These are phyloP conservation scores for Vaccinium vitisidaea DNA, from an alignment of 148 eudicot species.

Conservation along the genomic window DNA sequence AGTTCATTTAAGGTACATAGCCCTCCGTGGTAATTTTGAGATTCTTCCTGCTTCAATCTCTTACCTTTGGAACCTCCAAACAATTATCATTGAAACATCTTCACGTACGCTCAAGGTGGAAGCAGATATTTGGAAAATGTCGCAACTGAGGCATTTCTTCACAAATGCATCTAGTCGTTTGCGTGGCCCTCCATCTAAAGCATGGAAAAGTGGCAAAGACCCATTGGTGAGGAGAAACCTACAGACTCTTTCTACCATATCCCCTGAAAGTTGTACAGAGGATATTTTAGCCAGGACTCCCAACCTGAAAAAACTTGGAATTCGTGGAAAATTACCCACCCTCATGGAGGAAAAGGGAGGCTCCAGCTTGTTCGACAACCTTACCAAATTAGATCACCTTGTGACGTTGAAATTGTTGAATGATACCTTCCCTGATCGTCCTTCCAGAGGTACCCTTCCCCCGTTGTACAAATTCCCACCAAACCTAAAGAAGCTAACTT, in stretches of 20 bases:
- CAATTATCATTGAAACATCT: conserved; percentile 33
- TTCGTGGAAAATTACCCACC: conserved; percentile 19
- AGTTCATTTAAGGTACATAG: conserved; percentile 34
- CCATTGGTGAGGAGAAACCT: conserved; percentile 22
- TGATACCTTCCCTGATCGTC: conserved; percentile 25
- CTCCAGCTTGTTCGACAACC: conserved; percentile 20
- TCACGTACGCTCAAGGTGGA: conserved; percentile 26
- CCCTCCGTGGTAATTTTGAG: conserved; percentile 24
- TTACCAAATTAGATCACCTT: conserved; percentile 22
- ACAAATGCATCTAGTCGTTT: conserved; percentile 31
- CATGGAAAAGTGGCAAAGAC: conserved; percentile 16
- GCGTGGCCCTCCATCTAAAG: conserved; percentile 22
- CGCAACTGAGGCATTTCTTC: conserved; percentile 35
- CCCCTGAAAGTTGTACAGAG: conserved; percentile 24
- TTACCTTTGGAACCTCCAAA: conserved; percentile 36
- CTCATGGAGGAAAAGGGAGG: conserved; percentile 22
- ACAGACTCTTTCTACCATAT: conserved; percentile 23
- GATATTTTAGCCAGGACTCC: conserved; percentile 27
- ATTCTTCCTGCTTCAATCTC: conserved; percentile 33
- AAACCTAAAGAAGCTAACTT: conserved; percentile 32
- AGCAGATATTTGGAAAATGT: conserved; percentile 44
- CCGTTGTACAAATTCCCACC: conserved; percentile 34
- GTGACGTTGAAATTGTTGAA: conserved; percentile 22
- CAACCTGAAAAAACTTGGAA: conserved; percentile 23
- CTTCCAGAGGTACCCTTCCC: conserved; percentile 28